Evolutionary conservation across 2,329 filamentous ascomycete genomes (phyloP).

Genomic region (Colletotrichum zoysiae): DNA sequence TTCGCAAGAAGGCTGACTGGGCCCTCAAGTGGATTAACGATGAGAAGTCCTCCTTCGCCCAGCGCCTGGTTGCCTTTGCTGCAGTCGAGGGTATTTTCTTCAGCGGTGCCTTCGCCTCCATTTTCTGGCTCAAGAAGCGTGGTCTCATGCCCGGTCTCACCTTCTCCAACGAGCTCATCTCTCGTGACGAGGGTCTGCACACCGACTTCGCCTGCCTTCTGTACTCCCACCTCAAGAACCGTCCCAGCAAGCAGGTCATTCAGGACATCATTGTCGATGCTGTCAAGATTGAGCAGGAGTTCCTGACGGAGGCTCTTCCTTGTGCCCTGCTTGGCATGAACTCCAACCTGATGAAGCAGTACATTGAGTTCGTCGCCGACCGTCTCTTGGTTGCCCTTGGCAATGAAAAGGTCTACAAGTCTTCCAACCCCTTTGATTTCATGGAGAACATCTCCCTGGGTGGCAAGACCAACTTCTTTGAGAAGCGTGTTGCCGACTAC

Average conservation of each 20-base stretch:
- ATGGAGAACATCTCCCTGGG: slow-evolving; percentile 99
- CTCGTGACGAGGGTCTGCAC: slow-evolving; percentile 98
- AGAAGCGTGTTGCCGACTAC: slow-evolving; percentile 99
- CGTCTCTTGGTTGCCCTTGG: slow-evolving; percentile 92
- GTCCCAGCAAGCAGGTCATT: slow-evolving; percentile 84
- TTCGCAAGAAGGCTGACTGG: slow-evolving; percentile 99
- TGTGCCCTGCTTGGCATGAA: slow-evolving; percentile 98
- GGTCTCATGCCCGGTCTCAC: slow-evolving; percentile 98
- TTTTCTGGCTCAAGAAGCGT: slow-evolving; percentile 99
- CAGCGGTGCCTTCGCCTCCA: slow-evolving; percentile 96
- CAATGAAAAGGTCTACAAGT: slow-evolving; percentile 93
- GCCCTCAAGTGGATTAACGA: slow-evolving; percentile 95
- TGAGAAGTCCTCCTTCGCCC: slow-evolving; percentile 92
- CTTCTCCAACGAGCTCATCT: slow-evolving; percentile 99
- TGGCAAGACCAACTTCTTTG: slow-evolving; percentile 99
- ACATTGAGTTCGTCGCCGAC: slow-evolving; percentile 99
- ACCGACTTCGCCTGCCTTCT: slow-evolving; percentile 98
- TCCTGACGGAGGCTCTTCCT: slow-evolving; percentile 94
- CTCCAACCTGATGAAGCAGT: slow-evolving; percentile 96
- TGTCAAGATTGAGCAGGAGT: slow-evolving; percentile 95
- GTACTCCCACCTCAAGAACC: slow-evolving; percentile 96
- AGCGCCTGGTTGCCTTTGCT: slow-evolving; percentile 95
- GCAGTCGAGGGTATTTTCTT: slow-evolving; percentile 99
- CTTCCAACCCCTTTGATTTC: slow-evolving; percentile 98
- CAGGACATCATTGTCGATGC: slow-evolving; percentile 93